Evolutionary conservation across 306 rosid species (phyloP).

Genomic region (Pachyrhizus erosus): DNA sequence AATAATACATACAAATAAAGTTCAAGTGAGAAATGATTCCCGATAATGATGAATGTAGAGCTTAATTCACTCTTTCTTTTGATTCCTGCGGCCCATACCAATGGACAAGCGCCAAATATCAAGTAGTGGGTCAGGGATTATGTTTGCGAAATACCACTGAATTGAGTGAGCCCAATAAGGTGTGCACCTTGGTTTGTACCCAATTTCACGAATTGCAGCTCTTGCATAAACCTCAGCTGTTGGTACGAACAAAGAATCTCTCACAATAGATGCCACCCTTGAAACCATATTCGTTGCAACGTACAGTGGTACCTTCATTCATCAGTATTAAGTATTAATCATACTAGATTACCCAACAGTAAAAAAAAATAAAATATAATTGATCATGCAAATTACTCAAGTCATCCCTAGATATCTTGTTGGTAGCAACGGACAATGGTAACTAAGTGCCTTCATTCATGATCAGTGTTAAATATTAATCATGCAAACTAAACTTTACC

Average conservation of each 20-base stretch:
- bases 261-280: constrained; percentile 52
- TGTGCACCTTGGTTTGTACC: constrained; percentile 57
- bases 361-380: no score
- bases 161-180: constrained; percentile 83
- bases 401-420: no score
- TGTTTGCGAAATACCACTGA: constrained; percentile 57
- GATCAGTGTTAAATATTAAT: no score
- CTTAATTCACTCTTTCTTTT: neutral
- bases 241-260: constrained; percentile 64
- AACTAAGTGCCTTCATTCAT: no score
- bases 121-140: constrained; percentile 55
- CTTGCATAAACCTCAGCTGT: constrained; percentile 65
- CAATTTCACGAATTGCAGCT: constrained; percentile 61
- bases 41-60: no score
- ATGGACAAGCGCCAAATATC: constrained; percentile 78
- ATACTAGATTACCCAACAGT: neutral
- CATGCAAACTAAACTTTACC: no score
- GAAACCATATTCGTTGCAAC: constrained; percentile 78
- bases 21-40: no score
- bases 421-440: no score
- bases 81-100: constrained; percentile 54
- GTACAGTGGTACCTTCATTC: constrained; percentile 69
- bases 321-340: neutral
- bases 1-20: no score
- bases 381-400: no score